These are phyloP conservation scores for Berberis vulgaris DNA, from an alignment of 164 flowering plant species.

Conservation along the genomic window DNA sequence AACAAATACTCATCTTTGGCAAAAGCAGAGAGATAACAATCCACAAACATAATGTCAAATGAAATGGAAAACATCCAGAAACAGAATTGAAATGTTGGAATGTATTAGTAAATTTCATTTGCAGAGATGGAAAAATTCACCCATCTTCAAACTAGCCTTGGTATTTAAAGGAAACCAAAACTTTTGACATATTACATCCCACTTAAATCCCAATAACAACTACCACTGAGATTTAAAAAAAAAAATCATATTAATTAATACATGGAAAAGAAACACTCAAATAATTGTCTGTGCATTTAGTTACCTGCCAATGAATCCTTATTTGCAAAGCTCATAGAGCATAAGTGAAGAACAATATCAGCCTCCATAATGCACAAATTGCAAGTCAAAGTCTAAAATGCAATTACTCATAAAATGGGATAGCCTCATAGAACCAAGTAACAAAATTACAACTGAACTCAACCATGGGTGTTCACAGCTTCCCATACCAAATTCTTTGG, in stretches of 20 bases:
- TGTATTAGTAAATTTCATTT: too few species aligned
- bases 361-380: conserved; percentile 6
- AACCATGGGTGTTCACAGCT: conserved; percentile 72
- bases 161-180: background rate
- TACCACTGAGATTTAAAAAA: background rate
- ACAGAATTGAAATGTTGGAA: too few species aligned
- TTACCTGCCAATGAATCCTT: conserved; percentile 5
- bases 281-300: background rate
- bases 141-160: background rate
- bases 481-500: conserved; percentile 65
- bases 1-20: background rate
- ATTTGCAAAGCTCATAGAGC: conserved; percentile 3
- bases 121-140: too few species aligned
- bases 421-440: background rate
- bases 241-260: background rate
- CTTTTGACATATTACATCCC: conserved; percentile 6
- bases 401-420: conserved; percentile 1
- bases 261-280: background rate
- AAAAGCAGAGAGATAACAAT: background rate
- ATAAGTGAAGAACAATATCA: conserved; percentile 3
- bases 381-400: conserved; percentile 2
- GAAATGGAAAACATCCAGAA: too few species aligned
- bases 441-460: conserved; percentile 7
- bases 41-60: background rate
- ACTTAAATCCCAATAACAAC: background rate